Evolutionary conservation across 768 basidiomycete genomes (phyloP).

Genomic region (Suillus luteus): DNA sequence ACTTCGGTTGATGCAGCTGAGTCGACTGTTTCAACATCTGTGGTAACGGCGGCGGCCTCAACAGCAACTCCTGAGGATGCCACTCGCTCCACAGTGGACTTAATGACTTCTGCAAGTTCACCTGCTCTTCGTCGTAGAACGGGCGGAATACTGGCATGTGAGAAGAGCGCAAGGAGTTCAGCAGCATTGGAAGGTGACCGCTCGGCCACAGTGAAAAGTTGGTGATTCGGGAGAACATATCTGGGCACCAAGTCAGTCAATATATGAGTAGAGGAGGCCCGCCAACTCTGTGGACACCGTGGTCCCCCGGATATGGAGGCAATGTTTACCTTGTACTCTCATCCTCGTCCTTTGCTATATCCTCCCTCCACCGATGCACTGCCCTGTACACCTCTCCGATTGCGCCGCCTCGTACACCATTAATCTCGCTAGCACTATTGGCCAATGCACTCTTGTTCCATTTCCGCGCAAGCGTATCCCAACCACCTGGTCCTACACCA

Average conservation of each 20-base stretch:
- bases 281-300: not conserved
- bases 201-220: constrained; percentile 73
- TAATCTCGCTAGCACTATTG: constrained; percentile 39
- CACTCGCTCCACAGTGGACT: constrained; percentile 41
- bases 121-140: constrained; percentile 60
- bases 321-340: constrained; percentile 72
- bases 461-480: constrained; percentile 76
- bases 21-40: not conserved
- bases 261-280: not conserved
- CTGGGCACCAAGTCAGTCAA: constrained; percentile 34
- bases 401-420: constrained; percentile 35
- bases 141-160: constrained; percentile 50
- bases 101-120: constrained; percentile 67
- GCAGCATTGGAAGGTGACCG: constrained; percentile 66
- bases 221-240: constrained; percentile 76
- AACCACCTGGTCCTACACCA: constrained; percentile 71
- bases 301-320: not conserved
- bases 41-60: not conserved
- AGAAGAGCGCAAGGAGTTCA: constrained; percentile 59
- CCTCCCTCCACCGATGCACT: constrained; percentile 85
- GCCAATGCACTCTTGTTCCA: constrained; percentile 71
- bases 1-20: not conserved
- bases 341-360: constrained; percentile 77
- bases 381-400: constrained; percentile 66
- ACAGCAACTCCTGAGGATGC: not conserved